Percentiles rank a stretch among this genome's conserved stretches.
Conservation (phyloP, 177 flowering plant genomes). For the Telopea speciosissima region DNA sequence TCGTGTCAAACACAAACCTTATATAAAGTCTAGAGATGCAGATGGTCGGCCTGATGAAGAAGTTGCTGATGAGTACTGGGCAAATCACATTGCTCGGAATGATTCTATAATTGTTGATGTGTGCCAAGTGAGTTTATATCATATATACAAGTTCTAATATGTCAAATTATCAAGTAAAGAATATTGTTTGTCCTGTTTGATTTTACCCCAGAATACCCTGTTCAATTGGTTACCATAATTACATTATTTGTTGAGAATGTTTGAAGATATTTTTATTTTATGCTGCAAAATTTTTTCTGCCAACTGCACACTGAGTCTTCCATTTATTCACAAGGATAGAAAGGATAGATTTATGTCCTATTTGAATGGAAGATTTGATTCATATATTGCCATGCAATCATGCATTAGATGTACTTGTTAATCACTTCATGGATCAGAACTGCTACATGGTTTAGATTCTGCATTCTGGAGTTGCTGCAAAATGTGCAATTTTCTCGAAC, state of each 20-base stretch:
- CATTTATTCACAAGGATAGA: neutral
- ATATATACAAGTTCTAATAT: no score
- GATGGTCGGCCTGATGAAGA: slow-evolving; percentile 97
- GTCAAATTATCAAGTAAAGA: neutral
- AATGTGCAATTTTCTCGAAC: neutral
- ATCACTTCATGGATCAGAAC: neutral
- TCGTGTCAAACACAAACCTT: slow-evolving; percentile 92
- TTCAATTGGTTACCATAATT: neutral
- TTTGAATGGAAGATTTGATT: neutral
- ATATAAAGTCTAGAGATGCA: slow-evolving; percentile 81
- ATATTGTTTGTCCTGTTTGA: neutral
- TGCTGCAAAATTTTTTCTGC: neutral
- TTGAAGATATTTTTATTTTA: no score
- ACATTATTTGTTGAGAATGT: neutral
- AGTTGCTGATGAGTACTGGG: slow-evolving; percentile 98
- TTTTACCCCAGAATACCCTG: neutral
- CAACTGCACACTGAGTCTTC: no score
- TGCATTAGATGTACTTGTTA: neutral
- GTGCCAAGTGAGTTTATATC: slow-evolving; percentile 70
- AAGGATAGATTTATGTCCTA: neutral
- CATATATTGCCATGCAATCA: neutral
- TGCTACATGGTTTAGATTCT: neutral
- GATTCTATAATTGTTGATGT: slow-evolving; percentile 99
- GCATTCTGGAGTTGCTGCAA: no score
- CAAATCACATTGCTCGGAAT: slow-evolving; percentile 95